Evolutionary conservation across 306 rosid genomes (phyloP).

Genomic region (Echinosophora koreensis): DNA sequence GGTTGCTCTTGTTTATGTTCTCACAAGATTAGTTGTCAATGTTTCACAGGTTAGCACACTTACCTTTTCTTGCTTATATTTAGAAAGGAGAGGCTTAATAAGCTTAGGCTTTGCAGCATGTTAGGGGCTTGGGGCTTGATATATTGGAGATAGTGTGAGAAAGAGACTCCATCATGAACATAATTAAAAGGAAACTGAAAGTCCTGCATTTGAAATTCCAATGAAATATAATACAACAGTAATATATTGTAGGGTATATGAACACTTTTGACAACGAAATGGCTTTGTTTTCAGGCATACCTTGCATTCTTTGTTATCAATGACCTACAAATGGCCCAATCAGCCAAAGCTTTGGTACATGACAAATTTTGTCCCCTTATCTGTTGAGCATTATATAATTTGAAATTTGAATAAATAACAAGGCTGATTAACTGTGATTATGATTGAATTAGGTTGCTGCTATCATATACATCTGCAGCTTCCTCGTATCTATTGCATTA

Average conservation of each 20-base stretch:
- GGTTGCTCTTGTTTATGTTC: constrained; percentile 85
- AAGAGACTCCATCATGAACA: constrained; percentile 18
- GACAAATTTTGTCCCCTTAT: constrained; percentile 33
- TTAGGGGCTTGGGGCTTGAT: neutral
- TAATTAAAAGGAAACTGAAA: constrained; percentile 28
- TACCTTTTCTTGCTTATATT: constrained; percentile 35
- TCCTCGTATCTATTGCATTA: constrained; percentile 72
- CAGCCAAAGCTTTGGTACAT: constrained; percentile 92
- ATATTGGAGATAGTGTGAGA: constrained; percentile 21
- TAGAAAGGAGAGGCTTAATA: constrained; percentile 26
- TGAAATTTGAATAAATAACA: constrained; percentile 16
- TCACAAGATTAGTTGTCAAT: constrained; percentile 80
- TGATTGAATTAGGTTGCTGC: constrained; percentile 89
- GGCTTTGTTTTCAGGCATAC: constrained; percentile 73
- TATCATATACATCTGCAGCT: constrained; percentile 88
- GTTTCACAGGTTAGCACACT: constrained; percentile 81
- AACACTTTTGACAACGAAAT: constrained; percentile 39
- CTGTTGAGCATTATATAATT: constrained; percentile 30
- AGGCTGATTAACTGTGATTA: constrained; percentile 48
- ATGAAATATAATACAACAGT: constrained; percentile 5
- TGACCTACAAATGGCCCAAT: constrained; percentile 81
- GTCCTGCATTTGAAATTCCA: constrained; percentile 36
- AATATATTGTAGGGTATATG: constrained; percentile 11
- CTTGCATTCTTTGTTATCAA: constrained; percentile 90
- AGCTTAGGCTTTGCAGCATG: neutral